A percentile compares a stretch with the other conserved stretches of the same genome.
These are phyloP conservation scores for Colletotrichum falcatum DNA, from an alignment of 2,329 filamentous ascomycete genomes.

Conservation along the genomic window DNA sequence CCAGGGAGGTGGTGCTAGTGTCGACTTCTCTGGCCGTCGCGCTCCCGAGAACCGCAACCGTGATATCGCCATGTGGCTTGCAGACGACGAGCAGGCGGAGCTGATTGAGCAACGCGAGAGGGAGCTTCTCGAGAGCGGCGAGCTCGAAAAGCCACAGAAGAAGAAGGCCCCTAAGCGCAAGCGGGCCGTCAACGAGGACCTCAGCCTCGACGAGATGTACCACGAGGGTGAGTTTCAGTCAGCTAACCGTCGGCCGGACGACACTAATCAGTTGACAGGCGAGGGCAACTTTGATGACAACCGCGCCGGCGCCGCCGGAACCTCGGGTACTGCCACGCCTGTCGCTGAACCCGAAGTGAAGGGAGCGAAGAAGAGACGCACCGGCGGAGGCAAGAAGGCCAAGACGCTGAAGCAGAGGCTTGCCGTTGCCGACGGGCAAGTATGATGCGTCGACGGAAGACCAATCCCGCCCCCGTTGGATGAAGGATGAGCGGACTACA, in stretches of 20 bases:
- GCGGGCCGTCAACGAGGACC: constrained; percentile 60
- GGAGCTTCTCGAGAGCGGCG: constrained; percentile 81
- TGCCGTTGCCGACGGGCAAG: constrained; percentile 73
- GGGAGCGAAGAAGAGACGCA: constrained; percentile 64
- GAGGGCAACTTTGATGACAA: constrained; percentile 98
- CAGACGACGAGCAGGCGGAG: constrained; percentile 95
- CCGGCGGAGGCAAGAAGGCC: constrained; percentile 67
- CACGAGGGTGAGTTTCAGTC: constrained; percentile 84
- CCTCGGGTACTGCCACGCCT: constrained; percentile 86
- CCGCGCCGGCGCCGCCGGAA: constrained; percentile 51
- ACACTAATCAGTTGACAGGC: constrained; percentile 65
- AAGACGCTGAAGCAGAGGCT: constrained; percentile 78
- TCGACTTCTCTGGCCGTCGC: constrained; percentile 95
- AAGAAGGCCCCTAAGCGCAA: constrained; percentile 69
- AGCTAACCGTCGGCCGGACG: background rate
- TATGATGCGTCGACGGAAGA: constrained; percentile 41
- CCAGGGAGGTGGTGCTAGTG: constrained; percentile 87
- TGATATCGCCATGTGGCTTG: constrained; percentile 98
- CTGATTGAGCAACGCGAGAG: constrained; percentile 93
- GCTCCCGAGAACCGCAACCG: constrained; percentile 93
- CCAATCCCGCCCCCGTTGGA: background rate
- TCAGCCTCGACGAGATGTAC: constrained; percentile 96
- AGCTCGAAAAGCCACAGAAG: constrained; percentile 67
- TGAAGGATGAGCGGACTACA: constrained; percentile 8
- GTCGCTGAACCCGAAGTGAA: constrained; percentile 64